Evolutionary conservation across 1,139 yeast species (phyloP).

Genomic region (Suhomyces coccinellae): DNA sequence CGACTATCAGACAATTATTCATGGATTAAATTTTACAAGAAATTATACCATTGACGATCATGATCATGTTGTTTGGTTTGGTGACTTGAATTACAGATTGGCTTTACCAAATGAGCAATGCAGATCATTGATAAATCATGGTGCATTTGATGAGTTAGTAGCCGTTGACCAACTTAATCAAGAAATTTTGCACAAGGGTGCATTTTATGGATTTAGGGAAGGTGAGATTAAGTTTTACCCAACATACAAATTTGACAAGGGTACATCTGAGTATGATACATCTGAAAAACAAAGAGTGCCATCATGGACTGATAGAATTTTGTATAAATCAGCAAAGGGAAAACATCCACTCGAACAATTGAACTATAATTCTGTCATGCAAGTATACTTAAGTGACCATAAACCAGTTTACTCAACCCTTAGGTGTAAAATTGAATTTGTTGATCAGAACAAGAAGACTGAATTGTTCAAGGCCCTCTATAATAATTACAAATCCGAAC

Average conservation of each 20-base stretch:
- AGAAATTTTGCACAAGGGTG: constrained; percentile 74
- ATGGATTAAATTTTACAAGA: constrained; percentile 75
- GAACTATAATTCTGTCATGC: constrained; percentile 58
- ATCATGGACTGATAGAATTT: constrained; percentile 94
- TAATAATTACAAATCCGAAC: constrained; percentile 32
- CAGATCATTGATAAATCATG: constrained; percentile 51
- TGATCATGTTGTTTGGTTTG: constrained; percentile 89
- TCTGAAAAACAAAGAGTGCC: constrained; percentile 92
- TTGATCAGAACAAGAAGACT: constrained; percentile 46
- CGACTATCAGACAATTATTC: constrained; percentile 79
- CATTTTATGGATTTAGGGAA: constrained; percentile 83
- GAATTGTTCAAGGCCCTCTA: constrained; percentile 35
- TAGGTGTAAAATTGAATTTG: constrained; percentile 59
- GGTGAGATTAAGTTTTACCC: constrained; percentile 73
- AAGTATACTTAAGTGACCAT: constrained; percentile 77
- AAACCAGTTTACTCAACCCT: constrained; percentile 86
- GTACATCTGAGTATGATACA: constrained; percentile 79
- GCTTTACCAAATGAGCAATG: constrained; percentile 75
- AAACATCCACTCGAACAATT: constrained; percentile 54
- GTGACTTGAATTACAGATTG: constrained; percentile 91
- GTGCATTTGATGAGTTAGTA: constrained; percentile 53
- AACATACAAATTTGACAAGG: constrained; percentile 91
- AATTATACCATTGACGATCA: constrained; percentile 73
- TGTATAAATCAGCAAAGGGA: constrained; percentile 40
- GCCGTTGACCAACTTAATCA: constrained; percentile 78